These are phyloP conservation scores for Calycina herbarum DNA, from an alignment of 2,329 filamentous ascomycete genomes.

Conservation along the genomic window DNA sequence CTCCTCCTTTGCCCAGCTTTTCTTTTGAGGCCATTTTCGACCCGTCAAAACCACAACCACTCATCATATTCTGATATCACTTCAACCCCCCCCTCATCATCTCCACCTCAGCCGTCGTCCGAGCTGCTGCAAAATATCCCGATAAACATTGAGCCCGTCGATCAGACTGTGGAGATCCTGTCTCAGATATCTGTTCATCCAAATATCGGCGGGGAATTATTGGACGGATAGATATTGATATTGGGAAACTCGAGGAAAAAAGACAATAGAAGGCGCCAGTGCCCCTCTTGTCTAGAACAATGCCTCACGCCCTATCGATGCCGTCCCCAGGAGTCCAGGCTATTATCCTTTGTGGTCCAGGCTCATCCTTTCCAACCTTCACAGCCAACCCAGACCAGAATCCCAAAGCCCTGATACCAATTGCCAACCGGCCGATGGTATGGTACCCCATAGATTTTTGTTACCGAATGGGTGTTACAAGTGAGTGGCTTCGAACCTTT, in stretches of 20 bases:
- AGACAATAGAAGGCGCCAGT: conserved; percentile 3
- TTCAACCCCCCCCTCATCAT: not conserved
- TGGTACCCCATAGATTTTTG: conserved; percentile 89
- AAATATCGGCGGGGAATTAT: not conserved
- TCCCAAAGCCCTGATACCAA: conserved; percentile 78
- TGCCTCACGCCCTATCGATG: conserved; percentile 76
- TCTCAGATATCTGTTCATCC: not conserved
- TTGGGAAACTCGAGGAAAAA: not conserved
- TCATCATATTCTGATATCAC: conserved; percentile 8
- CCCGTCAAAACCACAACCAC: not conserved
- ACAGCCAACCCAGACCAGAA: conserved; percentile 77
- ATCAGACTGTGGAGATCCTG: conserved; percentile 2
- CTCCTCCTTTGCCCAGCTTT: not conserved
- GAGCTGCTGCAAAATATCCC: conserved; percentile 6
- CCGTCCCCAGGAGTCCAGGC: conserved; percentile 78
- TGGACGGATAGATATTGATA: conserved; percentile 4
- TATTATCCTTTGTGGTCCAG: conserved; percentile 79
- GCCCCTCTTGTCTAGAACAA: conserved; percentile 38
- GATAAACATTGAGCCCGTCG: not conserved
- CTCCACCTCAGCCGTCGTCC: conserved; percentile 2
- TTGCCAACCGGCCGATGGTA: conserved; percentile 84
- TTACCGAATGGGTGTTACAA: conserved; percentile 75
- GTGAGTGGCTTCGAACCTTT: conserved; percentile 46
- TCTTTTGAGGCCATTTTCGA: not conserved
- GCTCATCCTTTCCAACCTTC: conserved; percentile 79